Evolutionary conservation across 352 stramenopile species (phyloP).

Genomic region (Heterotrichella gracilis): DNA sequence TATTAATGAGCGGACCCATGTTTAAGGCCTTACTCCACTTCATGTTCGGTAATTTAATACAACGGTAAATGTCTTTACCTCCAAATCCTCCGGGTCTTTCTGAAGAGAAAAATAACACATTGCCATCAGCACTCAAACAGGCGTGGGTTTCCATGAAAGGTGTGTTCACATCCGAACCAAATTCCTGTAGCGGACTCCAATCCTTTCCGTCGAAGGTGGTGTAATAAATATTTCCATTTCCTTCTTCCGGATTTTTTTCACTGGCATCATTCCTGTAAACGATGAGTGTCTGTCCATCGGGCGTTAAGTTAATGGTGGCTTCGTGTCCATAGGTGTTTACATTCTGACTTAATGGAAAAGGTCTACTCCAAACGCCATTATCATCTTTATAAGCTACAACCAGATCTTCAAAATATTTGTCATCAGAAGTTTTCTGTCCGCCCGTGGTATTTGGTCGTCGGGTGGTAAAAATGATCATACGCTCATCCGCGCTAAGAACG

Average conservation of each 20-base stretch:
- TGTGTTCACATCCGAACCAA: neutral
- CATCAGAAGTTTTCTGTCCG: neutral
- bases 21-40: neutral
- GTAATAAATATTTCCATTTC: slow-evolving; percentile 3
- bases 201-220: neutral
- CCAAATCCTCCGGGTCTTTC: neutral
- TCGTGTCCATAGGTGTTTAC: neutral
- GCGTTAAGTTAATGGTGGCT: neutral
- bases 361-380: neutral
- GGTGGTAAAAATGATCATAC: neutral
- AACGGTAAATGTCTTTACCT: neutral
- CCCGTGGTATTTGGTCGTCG: neutral
- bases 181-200: neutral
- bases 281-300: neutral
- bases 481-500: neutral
- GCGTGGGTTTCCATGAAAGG: neutral
- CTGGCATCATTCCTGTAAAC: neutral
- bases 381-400: neutral
- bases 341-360: neutral
- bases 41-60: neutral
- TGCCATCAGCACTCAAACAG: neutral
- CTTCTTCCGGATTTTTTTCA: too few species aligned
- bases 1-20: neutral
- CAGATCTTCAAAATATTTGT: neutral
- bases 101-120: neutral